phyloP scores from a whole-genome alignment of 2,329 filamentous ascomycete genomes.

The Hypoxylon sp. region DNA sequence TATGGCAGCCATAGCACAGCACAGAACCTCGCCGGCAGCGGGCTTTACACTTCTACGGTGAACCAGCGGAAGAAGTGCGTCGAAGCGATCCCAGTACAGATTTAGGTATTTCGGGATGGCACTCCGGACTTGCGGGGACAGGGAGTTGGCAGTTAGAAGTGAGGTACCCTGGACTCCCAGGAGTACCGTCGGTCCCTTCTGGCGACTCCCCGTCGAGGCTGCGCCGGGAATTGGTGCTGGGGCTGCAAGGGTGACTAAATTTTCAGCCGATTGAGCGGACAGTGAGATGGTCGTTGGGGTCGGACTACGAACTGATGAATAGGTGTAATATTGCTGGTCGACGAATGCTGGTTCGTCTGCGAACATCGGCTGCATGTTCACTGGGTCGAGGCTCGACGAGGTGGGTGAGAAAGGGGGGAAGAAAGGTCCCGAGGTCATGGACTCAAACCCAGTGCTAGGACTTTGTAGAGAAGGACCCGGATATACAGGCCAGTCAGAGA shows the following conservation, averaged over 20 bases:
- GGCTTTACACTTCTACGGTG: slow-evolving; percentile 57
- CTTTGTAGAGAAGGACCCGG: slow-evolving; percentile 32
- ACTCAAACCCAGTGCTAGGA: slow-evolving; percentile 39
- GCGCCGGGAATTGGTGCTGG: slow-evolving; percentile 51
- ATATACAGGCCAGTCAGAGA: slow-evolving; percentile 39
- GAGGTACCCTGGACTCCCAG: slow-evolving; percentile 47
- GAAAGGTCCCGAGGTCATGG: slow-evolving; percentile 40
- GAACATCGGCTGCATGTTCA: slow-evolving; percentile 51
- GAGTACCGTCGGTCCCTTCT: slow-evolving; percentile 52
- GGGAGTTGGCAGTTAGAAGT: slow-evolving; percentile 50
- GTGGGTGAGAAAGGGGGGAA: slow-evolving; percentile 44
- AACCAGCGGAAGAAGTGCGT: slow-evolving; percentile 59
- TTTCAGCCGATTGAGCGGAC: slow-evolving; percentile 57
- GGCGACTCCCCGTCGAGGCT: slow-evolving; percentile 50
- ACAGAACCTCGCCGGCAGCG: slow-evolving; percentile 55
- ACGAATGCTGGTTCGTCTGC: slow-evolving; percentile 48
- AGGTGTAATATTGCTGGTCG: slow-evolving; percentile 50
- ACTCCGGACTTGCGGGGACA: slow-evolving; percentile 50
- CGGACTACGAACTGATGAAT: slow-evolving; percentile 58
- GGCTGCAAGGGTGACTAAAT: slow-evolving; percentile 57
- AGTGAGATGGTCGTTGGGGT: slow-evolving; percentile 56
- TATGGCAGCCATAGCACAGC: slow-evolving; percentile 65
- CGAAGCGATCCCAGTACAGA: slow-evolving; percentile 62
- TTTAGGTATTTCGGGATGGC: slow-evolving; percentile 60
- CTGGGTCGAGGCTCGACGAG: slow-evolving; percentile 48